Conservation (phyloP, 1,284 basidiomycete species). For the Ceratobasidium sp. region DNA sequence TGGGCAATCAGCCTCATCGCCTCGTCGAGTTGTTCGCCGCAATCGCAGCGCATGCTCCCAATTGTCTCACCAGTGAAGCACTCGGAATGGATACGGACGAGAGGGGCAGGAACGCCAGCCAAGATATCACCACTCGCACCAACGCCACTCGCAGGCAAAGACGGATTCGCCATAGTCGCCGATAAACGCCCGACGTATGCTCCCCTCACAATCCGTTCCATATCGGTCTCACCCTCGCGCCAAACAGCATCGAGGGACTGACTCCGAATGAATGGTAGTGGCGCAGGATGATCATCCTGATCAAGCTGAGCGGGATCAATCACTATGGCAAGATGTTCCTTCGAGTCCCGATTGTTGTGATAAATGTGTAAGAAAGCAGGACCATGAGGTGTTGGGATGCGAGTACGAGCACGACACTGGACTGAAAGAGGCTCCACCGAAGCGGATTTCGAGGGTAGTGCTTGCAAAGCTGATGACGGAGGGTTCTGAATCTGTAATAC, state of each 20-base stretch:
- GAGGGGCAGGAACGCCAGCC: constrained; percentile 71
- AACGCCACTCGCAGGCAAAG: constrained; percentile 52
- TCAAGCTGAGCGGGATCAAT: constrained; percentile 87
- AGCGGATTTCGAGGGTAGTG: constrained; percentile 37
- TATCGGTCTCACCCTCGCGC: constrained; percentile 89
- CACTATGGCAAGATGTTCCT: constrained; percentile 98
- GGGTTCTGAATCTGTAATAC: constrained; percentile 33
- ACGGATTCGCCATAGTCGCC: constrained; percentile 49
- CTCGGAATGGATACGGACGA: constrained; percentile 97
- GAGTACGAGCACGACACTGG: constrained; percentile 95
- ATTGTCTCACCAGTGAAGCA: constrained; percentile 99
- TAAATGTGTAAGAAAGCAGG: constrained; percentile 95
- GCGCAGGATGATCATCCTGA: constrained; percentile 61
- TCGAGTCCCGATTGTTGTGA: constrained; percentile 89
- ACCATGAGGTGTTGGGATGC: constrained; percentile 97
- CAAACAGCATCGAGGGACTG: constrained; percentile 87
- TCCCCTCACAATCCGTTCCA: constrained; percentile 93
- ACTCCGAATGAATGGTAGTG: constrained; percentile 75
- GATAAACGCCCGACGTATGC: constrained; percentile 92
- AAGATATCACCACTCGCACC: constrained; percentile 7
- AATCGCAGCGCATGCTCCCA: constrained; percentile 98
- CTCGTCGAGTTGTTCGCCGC: constrained; percentile 98
- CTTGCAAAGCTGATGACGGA: constrained; percentile 15
- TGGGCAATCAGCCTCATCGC: constrained; percentile 92
- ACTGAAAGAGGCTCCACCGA: constrained; percentile 66